A percentile compares a stretch with the other conserved stretches of the same genome.
Evolutionary conservation across 192 early-diverging fungal genomes (phyloP).

Genomic region (Piromyces finnis): DNA sequence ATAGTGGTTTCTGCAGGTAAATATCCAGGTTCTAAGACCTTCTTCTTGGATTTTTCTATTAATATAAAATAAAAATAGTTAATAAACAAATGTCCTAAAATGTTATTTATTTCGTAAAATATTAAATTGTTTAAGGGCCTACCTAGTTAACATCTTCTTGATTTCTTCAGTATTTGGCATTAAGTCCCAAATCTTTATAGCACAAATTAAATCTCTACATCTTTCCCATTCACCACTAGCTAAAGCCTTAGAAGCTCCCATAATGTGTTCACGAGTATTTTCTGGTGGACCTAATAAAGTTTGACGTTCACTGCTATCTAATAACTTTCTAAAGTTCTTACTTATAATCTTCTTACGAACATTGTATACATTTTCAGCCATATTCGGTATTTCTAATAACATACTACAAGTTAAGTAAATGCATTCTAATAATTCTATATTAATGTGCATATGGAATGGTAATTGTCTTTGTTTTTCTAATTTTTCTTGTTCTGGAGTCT

Average conservation of each 20-base stretch:
- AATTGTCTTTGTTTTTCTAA: conserved; percentile 88
- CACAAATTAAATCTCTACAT: conserved; percentile 60
- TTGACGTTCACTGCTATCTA: conserved; percentile 92
- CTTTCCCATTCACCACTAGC: conserved; percentile 86
- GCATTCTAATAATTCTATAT: conserved; percentile 94
- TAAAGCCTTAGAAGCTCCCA: conserved; percentile 86
- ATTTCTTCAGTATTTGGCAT: conserved; percentile 64
- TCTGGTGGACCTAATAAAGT: conserved; percentile 93
- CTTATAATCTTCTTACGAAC: conserved; percentile 53
- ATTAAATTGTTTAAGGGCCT: background rate
- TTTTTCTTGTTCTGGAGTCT: conserved; percentile 78
- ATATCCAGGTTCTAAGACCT: conserved; percentile 88
- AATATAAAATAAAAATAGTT: background rate
- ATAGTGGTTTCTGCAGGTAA: conserved; percentile 80
- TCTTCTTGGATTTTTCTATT: conserved; percentile 80
- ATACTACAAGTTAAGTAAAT: conserved; percentile 88
- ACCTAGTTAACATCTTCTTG: conserved; percentile 68
- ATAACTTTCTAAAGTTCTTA: conserved; percentile 79
- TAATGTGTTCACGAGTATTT: conserved; percentile 96
- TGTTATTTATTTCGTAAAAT: too few relatives aligned
- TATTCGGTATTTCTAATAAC: conserved; percentile 93
- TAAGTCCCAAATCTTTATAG: conserved; percentile 94
- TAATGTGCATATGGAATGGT: conserved; percentile 99
- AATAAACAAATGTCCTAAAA: too few relatives aligned
- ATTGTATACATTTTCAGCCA: conserved; percentile 56